Base-by-base conservation (phyloP, 495 filamentous ascomycete genomes). In the Parathielavia appendiculata region DNA sequence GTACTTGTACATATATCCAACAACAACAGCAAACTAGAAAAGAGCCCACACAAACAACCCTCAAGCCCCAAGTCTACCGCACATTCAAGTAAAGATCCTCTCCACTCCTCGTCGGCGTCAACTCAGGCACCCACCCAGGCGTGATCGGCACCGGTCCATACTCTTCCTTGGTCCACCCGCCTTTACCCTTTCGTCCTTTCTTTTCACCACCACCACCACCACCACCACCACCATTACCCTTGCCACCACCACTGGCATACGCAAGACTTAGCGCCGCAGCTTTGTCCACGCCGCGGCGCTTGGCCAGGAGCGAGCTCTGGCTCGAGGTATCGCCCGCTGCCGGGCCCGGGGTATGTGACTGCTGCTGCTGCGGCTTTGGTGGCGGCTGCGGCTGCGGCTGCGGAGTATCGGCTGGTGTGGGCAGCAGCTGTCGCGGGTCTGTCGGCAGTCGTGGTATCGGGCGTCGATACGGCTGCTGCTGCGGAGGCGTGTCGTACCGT, bases 91-190 rank as follows among this genome's bases (percentile, higher is more conserved):
- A 71, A 50, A 79, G 62, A 56, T 77, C 75, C 46, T 75, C 73
- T 12, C 76, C 76, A 44, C 71, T 68, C 59, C 74, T 68, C 46
- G 73, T 77, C 9, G 76, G 76, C 58, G 75, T 79, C 61, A 79
- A 49, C 62, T 73, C 68, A n/a, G 79, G 76, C 58, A 74, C 66
- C 77, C 79, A 82, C 1, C 70, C 75, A 0, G 79, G 79, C 39
- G 79, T 81, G 16, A 64, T 67, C 1, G 79, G 78, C 41, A 75
- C 58, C n/a, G 71, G 65, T 26, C 52, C 51, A 17, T 53, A 45
- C 17, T 19, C 5, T n/a, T 54, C 22, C 23, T n/a, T 32, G 16
- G 16, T 35, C 39, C 52, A 45, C 10, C 52, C 30, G 12, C 11
- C 22, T 16, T 6, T 22, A 9, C 30, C 20, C 4, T 16, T 54